Evolutionary conservation across 257 asterid genomes (phyloP), one percentile per base, ranked within the genome.

Genomic region (Solanum tarapatanum): DNA sequence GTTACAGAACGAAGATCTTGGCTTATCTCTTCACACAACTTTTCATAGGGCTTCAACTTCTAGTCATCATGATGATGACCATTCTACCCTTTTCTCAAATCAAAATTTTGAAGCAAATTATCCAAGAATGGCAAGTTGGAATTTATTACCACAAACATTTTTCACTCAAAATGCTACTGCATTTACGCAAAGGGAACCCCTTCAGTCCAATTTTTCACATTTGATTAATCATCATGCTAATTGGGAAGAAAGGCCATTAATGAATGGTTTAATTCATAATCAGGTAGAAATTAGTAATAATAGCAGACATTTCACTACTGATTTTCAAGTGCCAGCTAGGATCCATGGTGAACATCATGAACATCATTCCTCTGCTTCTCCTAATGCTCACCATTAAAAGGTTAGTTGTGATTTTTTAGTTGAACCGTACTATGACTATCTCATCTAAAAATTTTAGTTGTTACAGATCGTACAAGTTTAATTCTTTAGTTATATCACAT

Each of bases 121-220:
- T 43, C 66, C 85, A 80, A 80, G 85, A 28, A 80, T 80, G 28
- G 85, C 85, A 2, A 30, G 85, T 80, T 80, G 85, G 85, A 80
- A 74, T 21, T 35, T 74, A 36, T 35, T 80, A 1, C 28, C 62
- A 45, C 85, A 80, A 80, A 17, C 85, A 80, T 92, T 74, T 74
- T 74, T 74, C 82, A 74, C 48, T 35, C 79, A 72, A 70, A 70
- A 16, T 72, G n/a, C 21, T 26, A 7, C 39, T 91, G 82, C 92
- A 41, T 90, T 91, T 89, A 79, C 96, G 89, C 99, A 95, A 98
- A 95, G 99, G 99, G 99, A 98, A 97, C 97, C 99, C 99, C 99
- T 97, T 97, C 99, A 97, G 99, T 97, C 99, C 99, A 97, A 95
- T 97, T 92, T 89, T 92, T 87, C 99, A 90, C 96, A 98, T 90